phyloP scores from a whole-genome alignment of 192 early-diverging fungal genomes.

The Entrophospora sp. region DNA sequence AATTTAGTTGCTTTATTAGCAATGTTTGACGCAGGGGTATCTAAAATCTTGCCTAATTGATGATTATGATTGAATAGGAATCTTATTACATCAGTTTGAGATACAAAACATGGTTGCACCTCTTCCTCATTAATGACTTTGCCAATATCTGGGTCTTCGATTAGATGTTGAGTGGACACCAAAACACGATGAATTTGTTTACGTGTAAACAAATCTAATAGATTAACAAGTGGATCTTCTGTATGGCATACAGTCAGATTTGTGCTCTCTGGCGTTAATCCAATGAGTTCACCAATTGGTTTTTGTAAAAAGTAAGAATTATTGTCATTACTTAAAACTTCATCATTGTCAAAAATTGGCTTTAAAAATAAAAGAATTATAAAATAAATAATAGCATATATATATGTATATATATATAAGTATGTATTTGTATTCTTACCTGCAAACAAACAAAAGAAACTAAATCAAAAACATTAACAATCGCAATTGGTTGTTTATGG shows the following conservation, averaged over 20 bases:
- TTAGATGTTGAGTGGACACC: slow-evolving; percentile 26
- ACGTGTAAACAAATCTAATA: slow-evolving; percentile 29
- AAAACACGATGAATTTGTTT: slow-evolving; percentile 39
- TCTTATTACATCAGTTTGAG: slow-evolving; percentile 43
- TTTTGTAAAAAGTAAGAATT: neutral
- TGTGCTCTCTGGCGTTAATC: neutral
- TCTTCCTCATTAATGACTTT: slow-evolving; percentile 6
- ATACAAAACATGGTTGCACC: slow-evolving; percentile 27
- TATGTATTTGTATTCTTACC: neutral
- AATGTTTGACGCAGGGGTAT: slow-evolving; percentile 20
- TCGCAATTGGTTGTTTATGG: slow-evolving; percentile 36
- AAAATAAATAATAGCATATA: neutral
- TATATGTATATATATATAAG: too few relatives aligned
- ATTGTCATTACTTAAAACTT: neutral
- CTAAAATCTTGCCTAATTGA: slow-evolving; percentile 37
- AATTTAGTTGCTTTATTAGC: slow-evolving; percentile 23
- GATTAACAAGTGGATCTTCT: neutral
- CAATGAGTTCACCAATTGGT: slow-evolving; percentile 4
- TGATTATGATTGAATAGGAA: slow-evolving; percentile 42
- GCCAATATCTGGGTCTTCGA: slow-evolving; percentile 10
- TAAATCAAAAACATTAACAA: slow-evolving; percentile 42
- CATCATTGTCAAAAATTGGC: neutral
- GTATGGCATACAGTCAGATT: neutral
- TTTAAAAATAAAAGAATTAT: too few relatives aligned
- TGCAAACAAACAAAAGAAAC: slow-evolving; percentile 30